Conservation (phyloP, 2,329 filamentous ascomycete genomes). For the Colletotrichum paranaense region DNA sequence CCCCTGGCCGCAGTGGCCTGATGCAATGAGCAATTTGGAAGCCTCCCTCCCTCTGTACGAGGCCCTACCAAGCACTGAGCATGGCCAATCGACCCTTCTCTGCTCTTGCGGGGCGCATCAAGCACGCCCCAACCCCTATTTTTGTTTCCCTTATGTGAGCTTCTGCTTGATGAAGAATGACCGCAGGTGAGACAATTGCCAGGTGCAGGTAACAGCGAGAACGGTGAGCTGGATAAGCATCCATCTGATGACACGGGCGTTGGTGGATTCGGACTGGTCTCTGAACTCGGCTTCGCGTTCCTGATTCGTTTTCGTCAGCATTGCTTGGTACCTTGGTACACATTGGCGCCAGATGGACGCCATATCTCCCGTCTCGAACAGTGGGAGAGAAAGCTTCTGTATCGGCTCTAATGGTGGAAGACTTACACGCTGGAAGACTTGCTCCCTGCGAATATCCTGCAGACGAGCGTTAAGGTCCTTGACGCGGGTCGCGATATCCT, state of each 20-base stretch:
- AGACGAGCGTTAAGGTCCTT: slow-evolving; percentile 89
- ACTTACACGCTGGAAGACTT: slow-evolving; percentile 92
- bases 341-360: background rate
- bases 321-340: background rate
- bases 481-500: slow-evolving; percentile 88
- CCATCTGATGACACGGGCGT: slow-evolving; percentile 92
- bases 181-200: slow-evolving; percentile 95
- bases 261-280: slow-evolving; percentile 95
- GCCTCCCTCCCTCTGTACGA: background rate
- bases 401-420: background rate
- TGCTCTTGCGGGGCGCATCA: slow-evolving; percentile 3
- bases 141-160: slow-evolving; percentile 75
- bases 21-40: background rate
- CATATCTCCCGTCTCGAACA: background rate
- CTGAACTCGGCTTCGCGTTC: slow-evolving; percentile 98
- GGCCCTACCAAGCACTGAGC: background rate
- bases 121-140: background rate
- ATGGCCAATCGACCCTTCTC: background rate
- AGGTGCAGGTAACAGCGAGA: slow-evolving; percentile 88
- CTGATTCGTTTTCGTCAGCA: slow-evolving; percentile 55
- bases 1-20: background rate
- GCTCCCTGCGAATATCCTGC: slow-evolving; percentile 90
- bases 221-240: slow-evolving; percentile 90
- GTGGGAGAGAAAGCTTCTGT: background rate
- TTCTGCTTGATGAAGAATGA: slow-evolving; percentile 99